Base-by-base conservation (phyloP, 2,329 filamentous ascomycete species). In the Apiospora malaysiana region DNA sequence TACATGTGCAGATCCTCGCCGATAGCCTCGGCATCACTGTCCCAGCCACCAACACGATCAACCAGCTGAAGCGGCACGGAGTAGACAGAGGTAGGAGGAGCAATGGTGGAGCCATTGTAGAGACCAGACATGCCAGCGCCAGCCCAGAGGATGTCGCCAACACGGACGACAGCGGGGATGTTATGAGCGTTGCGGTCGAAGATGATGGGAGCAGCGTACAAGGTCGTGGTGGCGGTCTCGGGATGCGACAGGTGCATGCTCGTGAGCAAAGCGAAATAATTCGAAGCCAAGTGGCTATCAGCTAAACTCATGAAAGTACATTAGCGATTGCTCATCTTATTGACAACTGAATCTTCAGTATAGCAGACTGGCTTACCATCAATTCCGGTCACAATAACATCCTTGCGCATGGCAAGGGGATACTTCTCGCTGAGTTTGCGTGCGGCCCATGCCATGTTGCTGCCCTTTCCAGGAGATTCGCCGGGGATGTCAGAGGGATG, bases 1-100 rank as follows among this genome's bases (percentile, higher is more conserved):
- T 92, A 92, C 92, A 93, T 93, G 82, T 94, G 92, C 77, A 93
- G 81, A 77, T 93, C 92, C 80, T 94, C 92, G 59, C 92, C 92
- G 74, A 94, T 93, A 25, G 92, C 91, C 72, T 92, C 91, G 1
- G 88, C 85, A 68, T 89, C 90, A 69, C 88, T 88, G 77, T 93
- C 92, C 92, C 91, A 94, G 37, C 92, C 92, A 12, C 90, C 90
- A 42, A 93, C 91, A 40, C 88, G 86, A 75, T 93, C 91, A 51
- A 91, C 87, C 21, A 94, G 82, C 65, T 88, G 85, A 51, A 94
- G 85, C 0, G 91, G 89, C 0, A 93, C 79, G 6, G 91, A 93
- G 77, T 93, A 94, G 45, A 93, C 92, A 0, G 92, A 93, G 0
- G 91, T 93, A 2, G 92, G 92, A 16, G 92, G 92, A 21, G 90